Evolutionary conservation across 495 filamentous ascomycete genomes (phyloP).

Genomic region (Trichodelitschia bisporula): DNA sequence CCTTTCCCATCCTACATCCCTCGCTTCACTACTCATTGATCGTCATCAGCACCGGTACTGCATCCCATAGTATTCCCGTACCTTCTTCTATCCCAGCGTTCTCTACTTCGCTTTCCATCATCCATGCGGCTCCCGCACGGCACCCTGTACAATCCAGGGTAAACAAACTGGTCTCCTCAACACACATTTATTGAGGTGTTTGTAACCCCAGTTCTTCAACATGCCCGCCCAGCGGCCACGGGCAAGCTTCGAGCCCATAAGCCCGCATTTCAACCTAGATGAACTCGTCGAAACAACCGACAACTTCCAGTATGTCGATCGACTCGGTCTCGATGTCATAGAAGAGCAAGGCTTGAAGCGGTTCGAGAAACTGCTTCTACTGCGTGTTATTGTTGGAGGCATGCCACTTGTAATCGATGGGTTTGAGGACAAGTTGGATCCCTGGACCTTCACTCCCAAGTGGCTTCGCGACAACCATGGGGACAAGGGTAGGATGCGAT

Average conservation of each 20-base stretch:
- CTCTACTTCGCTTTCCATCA: too few species aligned
- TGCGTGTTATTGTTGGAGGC: slow-evolving; percentile 61
- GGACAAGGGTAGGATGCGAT: slow-evolving; percentile 35
- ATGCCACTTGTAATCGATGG: slow-evolving; percentile 75
- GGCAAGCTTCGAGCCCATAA: slow-evolving; percentile 56
- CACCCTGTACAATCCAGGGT: too few species aligned
- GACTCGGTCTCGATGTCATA: slow-evolving; percentile 52
- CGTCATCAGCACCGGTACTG: too few species aligned
- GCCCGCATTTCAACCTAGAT: slow-evolving; percentile 55
- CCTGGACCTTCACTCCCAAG: slow-evolving; percentile 46
- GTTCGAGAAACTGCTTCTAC: slow-evolving; percentile 56
- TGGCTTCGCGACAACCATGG: slow-evolving; percentile 57
- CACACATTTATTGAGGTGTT: too few species aligned
- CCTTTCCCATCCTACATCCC: too few species aligned
- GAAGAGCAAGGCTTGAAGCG: slow-evolving; percentile 40
- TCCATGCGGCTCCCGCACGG: too few species aligned
- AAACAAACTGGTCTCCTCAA: too few species aligned
- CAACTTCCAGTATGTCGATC: slow-evolving; percentile 64
- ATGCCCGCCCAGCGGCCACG: slow-evolving; percentile 50
- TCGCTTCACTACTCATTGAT: too few species aligned
- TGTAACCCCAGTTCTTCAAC: slow-evolving; percentile 4
- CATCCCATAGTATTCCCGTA: too few species aligned
- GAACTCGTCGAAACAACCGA: slow-evolving; percentile 44
- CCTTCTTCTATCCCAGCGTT: too few species aligned
- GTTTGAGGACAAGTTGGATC: slow-evolving; percentile 40